Percentiles rank a stretch among this genome's conserved stretches.
Evolutionary conservation across 192 early-diverging fungal species (phyloP).

Genomic region (Coemansia sp.): DNA sequence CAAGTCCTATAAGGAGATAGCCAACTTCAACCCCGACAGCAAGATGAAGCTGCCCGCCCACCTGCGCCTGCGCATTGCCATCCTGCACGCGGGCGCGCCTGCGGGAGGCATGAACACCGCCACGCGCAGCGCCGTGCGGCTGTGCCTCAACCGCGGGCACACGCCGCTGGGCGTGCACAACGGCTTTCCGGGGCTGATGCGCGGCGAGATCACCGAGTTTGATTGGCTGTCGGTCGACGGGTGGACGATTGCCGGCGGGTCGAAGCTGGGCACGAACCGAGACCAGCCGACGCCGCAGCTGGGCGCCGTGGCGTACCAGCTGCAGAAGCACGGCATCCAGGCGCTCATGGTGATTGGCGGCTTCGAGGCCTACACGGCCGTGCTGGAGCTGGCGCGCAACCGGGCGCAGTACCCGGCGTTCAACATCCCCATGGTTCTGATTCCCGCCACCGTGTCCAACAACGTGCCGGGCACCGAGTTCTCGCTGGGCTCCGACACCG

Average conservation of each 20-base stretch:
- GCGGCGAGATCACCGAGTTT: slow-evolving; percentile 76
- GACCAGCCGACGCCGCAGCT: slow-evolving; percentile 82
- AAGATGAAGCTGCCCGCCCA: slow-evolving; percentile 44
- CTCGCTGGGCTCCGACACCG: slow-evolving; percentile 93
- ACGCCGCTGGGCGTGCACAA: slow-evolving; percentile 86
- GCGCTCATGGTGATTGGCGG: slow-evolving; percentile 94
- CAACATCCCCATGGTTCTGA: slow-evolving; percentile 88
- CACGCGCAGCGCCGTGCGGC: slow-evolving; percentile 80
- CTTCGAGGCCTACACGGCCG: slow-evolving; percentile 89
- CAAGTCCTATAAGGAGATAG: slow-evolving; percentile 63
- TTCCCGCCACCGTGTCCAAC: slow-evolving; percentile 96
- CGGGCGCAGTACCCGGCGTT: slow-evolving; percentile 87
- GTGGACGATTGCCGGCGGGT: slow-evolving; percentile 92
- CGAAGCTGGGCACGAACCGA: slow-evolving; percentile 92
- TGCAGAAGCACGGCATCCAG: slow-evolving; percentile 90
- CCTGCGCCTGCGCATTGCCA: slow-evolving; percentile 78
- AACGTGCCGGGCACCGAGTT: slow-evolving; percentile 98
- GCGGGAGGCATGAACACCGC: slow-evolving; percentile 98
- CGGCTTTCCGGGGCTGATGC: slow-evolving; percentile 87
- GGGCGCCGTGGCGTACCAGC: slow-evolving; percentile 87
- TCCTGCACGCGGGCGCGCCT: slow-evolving; percentile 93
- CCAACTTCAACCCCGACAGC: slow-evolving; percentile 44
- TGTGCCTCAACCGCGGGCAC: slow-evolving; percentile 87
- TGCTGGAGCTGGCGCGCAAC: slow-evolving; percentile 68
- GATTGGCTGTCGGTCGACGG: slow-evolving; percentile 83